Evolutionary conservation across 768 basidiomycete species (phyloP).

Genomic region (Pseudohyphozyma bogoriensis): DNA sequence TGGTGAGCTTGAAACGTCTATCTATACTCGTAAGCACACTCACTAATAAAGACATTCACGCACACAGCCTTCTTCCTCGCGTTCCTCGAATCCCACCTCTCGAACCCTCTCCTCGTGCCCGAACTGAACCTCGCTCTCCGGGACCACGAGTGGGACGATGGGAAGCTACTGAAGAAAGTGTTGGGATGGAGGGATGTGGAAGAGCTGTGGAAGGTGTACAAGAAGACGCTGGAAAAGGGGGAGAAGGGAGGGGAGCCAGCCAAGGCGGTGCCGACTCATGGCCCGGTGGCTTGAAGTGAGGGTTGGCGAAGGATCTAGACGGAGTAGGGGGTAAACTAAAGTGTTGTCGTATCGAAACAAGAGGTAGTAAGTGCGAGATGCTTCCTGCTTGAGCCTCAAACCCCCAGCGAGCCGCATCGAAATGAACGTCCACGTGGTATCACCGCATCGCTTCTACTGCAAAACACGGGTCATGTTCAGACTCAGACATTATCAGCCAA

Average conservation of each 20-base stretch:
- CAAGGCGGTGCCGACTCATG: slow-evolving; percentile 17
- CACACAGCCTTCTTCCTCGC: slow-evolving; percentile 54
- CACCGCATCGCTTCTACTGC: too few relatives aligned
- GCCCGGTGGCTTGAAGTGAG: too few relatives aligned
- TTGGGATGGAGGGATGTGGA: slow-evolving; percentile 47
- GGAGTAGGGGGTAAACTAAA: too few relatives aligned
- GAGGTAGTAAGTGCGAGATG: too few relatives aligned
- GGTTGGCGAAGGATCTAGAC: too few relatives aligned
- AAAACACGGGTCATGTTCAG: too few relatives aligned
- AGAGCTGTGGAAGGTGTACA: slow-evolving; percentile 53
- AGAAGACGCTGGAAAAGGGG: neutral
- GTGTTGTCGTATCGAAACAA: too few relatives aligned
- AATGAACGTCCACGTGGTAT: too few relatives aligned
- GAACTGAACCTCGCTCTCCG: slow-evolving; percentile 52
- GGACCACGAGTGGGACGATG: slow-evolving; percentile 44
- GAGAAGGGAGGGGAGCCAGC: neutral
- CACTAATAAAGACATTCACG: too few relatives aligned
- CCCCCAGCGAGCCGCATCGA: too few relatives aligned
- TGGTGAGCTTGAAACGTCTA: neutral
- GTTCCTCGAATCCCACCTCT: slow-evolving; percentile 48
- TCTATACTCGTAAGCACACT: neutral
- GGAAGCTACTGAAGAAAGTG: slow-evolving; percentile 47
- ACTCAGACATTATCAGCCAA: too few relatives aligned
- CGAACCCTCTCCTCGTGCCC: slow-evolving; percentile 44
- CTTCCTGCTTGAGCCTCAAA: too few relatives aligned